Conservation (phyloP, 2,329 filamentous ascomycete genomes). For the Ramularia endophylla region DNA sequence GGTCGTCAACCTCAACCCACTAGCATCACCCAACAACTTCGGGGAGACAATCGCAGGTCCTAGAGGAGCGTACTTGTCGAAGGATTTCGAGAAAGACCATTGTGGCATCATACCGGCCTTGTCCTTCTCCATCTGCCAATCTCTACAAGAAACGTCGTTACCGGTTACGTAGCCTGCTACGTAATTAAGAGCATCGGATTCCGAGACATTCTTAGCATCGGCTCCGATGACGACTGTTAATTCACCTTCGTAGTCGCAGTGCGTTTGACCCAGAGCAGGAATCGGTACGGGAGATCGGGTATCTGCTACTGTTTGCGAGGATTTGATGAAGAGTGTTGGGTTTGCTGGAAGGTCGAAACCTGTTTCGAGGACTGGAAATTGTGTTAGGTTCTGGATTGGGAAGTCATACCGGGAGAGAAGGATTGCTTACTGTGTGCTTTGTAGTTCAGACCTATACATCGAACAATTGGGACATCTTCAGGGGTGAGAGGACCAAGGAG, state of each 20-base stretch:
- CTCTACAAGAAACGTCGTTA: slow-evolving; percentile 74
- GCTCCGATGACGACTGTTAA: slow-evolving; percentile 68
- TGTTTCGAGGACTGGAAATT: slow-evolving; percentile 35
- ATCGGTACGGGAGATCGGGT: slow-evolving; percentile 63
- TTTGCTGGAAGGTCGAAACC: slow-evolving; percentile 64
- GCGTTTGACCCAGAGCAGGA: slow-evolving; percentile 58
- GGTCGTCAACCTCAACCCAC: slow-evolving; percentile 40
- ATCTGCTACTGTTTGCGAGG: slow-evolving; percentile 58
- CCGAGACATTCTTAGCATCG: slow-evolving; percentile 57
- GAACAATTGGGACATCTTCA: slow-evolving; percentile 50
- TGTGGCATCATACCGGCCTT: slow-evolving; percentile 50
- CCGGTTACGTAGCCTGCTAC: slow-evolving; percentile 70
- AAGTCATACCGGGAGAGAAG: background rate
- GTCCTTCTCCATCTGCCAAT: slow-evolving; percentile 45
- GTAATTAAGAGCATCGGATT: slow-evolving; percentile 59
- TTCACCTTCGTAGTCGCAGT: slow-evolving; percentile 75
- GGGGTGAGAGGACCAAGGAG: slow-evolving; percentile 49
- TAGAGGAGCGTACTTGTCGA: slow-evolving; percentile 52
- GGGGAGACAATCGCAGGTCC: slow-evolving; percentile 46
- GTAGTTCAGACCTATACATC: slow-evolving; percentile 57
- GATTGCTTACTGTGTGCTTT: slow-evolving; percentile 43
- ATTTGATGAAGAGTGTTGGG: slow-evolving; percentile 71
- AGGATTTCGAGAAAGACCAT: slow-evolving; percentile 55
- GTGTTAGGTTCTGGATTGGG: background rate
- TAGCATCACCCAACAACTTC: slow-evolving; percentile 40